Conservation (phyloP, 2,329 filamentous ascomycete species). For the Tolypocladium tropicale region DNA sequence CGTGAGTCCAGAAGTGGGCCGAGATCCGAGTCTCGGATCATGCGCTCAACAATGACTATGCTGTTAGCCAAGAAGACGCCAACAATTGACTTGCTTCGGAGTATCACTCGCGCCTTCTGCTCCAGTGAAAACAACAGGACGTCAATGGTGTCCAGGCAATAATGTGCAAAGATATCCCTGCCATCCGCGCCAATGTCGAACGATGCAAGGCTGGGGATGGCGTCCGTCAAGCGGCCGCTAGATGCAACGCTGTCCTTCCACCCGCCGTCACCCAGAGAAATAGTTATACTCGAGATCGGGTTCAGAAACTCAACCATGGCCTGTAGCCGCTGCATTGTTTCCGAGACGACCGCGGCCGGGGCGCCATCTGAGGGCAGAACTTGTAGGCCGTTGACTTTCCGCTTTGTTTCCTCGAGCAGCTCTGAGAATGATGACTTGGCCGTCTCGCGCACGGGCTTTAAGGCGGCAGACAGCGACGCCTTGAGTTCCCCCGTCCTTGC, state of each 20-base stretch:
- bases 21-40: constrained; percentile 74
- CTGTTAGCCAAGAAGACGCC: constrained; percentile 91
- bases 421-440: constrained; percentile 78
- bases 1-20: constrained; percentile 57
- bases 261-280: constrained; percentile 84
- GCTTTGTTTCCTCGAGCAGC: constrained; percentile 73
- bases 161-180: constrained; percentile 77
- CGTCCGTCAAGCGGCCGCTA: constrained; percentile 48
- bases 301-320: constrained; percentile 79
- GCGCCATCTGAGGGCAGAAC: constrained; percentile 69
- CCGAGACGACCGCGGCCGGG: constrained; percentile 64
- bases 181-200: constrained; percentile 88
- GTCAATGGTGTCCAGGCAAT: constrained; percentile 83
- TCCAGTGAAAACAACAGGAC: constrained; percentile 66
- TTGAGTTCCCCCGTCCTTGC: constrained; percentile 79
- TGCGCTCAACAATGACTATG: constrained; percentile 72
- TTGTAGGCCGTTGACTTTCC: constrained; percentile 54
- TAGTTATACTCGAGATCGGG: constrained; percentile 80
- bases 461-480: constrained; percentile 66
- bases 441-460: constrained; percentile 86
- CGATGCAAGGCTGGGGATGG: constrained; percentile 60
- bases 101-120: constrained; percentile 57
- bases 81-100: constrained; percentile 68
- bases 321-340: constrained; percentile 79
- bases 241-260: constrained; percentile 55